phyloP scores from a whole-genome alignment of 495 filamentous ascomycete genomes.

The Hyaloscypha variabilis region DNA sequence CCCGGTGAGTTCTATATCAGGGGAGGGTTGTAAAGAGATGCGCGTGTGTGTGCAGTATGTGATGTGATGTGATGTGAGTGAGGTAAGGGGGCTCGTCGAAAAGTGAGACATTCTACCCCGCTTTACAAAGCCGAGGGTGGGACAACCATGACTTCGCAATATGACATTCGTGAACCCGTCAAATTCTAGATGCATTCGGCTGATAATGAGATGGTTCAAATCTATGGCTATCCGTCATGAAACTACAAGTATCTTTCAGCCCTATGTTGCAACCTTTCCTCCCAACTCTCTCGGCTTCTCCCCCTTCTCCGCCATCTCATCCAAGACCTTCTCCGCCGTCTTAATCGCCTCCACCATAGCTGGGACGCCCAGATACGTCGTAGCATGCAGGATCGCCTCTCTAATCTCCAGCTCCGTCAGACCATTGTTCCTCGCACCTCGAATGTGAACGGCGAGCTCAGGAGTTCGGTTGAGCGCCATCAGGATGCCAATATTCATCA shows the following conservation, averaged over 20 bases:
- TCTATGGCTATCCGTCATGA: too few relatives aligned
- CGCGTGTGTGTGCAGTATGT: too few relatives aligned
- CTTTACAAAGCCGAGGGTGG: too few relatives aligned
- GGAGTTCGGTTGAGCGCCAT: constrained; percentile 53
- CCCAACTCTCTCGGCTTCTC: constrained; percentile 34
- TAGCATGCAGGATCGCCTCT: constrained; percentile 56
- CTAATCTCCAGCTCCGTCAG: constrained; percentile 54
- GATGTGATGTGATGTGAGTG: too few relatives aligned
- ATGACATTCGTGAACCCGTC: too few relatives aligned
- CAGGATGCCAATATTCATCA: constrained; percentile 59
- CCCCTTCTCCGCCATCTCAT: constrained; percentile 42
- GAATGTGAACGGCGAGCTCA: constrained; percentile 54
- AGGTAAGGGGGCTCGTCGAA: too few relatives aligned
- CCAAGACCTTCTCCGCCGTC: constrained; percentile 39
- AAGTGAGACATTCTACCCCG: too few relatives aligned
- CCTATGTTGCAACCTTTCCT: constrained; percentile 19
- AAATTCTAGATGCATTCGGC: too few relatives aligned
- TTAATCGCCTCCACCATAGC: constrained; percentile 58
- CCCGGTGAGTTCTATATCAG: too few relatives aligned
- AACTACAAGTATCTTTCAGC: not conserved
- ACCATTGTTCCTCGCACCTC: constrained; percentile 59
- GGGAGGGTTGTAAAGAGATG: too few relatives aligned
- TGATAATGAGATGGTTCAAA: too few relatives aligned
- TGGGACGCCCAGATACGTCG: constrained; percentile 58
- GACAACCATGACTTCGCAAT: too few relatives aligned